Conservation (phyloP, 495 filamentous ascomycete species). For the Podospora appendiculata region DNA sequence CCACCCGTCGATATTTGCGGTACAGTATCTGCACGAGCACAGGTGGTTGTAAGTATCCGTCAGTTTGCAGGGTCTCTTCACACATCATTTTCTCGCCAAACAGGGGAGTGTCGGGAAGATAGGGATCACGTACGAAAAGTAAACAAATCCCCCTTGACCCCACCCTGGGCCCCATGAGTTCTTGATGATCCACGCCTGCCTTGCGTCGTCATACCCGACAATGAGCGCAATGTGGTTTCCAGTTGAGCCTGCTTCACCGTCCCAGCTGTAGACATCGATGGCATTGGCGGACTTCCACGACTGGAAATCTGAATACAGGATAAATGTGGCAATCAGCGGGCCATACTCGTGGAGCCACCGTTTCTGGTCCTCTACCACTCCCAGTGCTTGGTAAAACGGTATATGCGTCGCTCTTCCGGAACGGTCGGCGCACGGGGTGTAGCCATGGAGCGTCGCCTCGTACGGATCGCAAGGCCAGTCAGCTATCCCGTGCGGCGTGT, state of each 20-base stretch:
- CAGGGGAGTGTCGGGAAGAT: too few relatives aligned
- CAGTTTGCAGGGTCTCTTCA: too few relatives aligned
- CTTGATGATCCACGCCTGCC: constrained; percentile 15
- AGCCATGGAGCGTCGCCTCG: constrained; percentile 1
- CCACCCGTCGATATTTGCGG: constrained; percentile 14
- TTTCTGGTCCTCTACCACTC: constrained; percentile 15
- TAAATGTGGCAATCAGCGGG: constrained; percentile 12
- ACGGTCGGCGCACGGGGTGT: constrained; percentile 7
- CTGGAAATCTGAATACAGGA: constrained; percentile 9
- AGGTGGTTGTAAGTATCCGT: not conserved
- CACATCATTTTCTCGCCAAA: too few relatives aligned
- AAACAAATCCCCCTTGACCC: constrained; percentile 12
- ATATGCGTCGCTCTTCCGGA: constrained; percentile 9
- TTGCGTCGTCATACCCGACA: constrained; percentile 12
- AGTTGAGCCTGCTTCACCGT: not conserved
- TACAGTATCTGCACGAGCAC: constrained; percentile 7
- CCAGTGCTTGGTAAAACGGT: constrained; percentile 3
- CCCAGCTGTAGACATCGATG: constrained; percentile 2
- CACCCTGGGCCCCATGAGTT: constrained; percentile 14
- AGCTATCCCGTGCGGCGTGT: not conserved
- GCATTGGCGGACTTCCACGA: constrained; percentile 1
- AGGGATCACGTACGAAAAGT: constrained; percentile 9
- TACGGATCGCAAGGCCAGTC: constrained; percentile 17
- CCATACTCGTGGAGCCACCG: constrained; percentile 13
- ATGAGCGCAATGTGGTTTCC: constrained; percentile 14